These are phyloP conservation scores for Pisolithus sp. DNA, from an alignment of 768 basidiomycete species.

Conservation along the genomic window DNA sequence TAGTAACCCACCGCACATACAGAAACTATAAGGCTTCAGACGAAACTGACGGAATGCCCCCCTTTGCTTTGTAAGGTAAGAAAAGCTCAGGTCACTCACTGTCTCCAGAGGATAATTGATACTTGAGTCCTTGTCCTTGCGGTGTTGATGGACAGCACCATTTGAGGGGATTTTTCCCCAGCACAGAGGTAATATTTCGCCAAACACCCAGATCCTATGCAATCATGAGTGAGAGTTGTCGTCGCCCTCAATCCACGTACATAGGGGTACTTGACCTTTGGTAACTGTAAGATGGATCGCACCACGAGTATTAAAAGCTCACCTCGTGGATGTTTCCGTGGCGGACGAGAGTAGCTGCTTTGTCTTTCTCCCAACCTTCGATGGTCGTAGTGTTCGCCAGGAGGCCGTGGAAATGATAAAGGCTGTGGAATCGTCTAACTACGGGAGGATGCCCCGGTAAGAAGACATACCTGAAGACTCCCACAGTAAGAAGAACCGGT, in stretches of 20 bases:
- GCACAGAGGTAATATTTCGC: constrained; percentile 68
- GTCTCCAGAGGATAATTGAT: constrained; percentile 58
- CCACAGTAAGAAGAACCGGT: constrained; percentile 83
- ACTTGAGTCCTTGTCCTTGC: constrained; percentile 71
- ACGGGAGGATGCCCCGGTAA: neutral
- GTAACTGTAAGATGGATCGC: constrained; percentile 1
- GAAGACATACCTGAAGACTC: constrained; percentile 70
- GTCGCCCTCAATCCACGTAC: constrained; percentile 36
- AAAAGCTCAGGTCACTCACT: constrained; percentile 66
- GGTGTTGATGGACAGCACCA: constrained; percentile 81
- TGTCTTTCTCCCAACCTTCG: constrained; percentile 98
- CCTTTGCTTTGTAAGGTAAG: constrained; percentile 3
- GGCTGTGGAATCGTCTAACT: constrained; percentile 34
- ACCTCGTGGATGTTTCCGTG: constrained; percentile 83
- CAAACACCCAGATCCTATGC: constrained; percentile 69
- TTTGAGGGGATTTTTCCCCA: constrained; percentile 66
- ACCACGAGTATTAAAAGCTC: constrained; percentile 3
- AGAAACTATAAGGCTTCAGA: constrained; percentile 4
- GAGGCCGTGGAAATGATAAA: constrained; percentile 83
- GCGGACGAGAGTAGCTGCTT: constrained; percentile 76
- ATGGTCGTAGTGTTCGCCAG: constrained; percentile 88
- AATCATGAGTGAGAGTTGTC: constrained; percentile 7
- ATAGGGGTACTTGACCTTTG: constrained; percentile 87
- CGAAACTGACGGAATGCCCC: neutral
- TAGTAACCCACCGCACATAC: neutral